These are phyloP conservation scores for Powellomyces hirtus DNA, from an alignment of 192 early-diverging fungal genomes.

Conservation along the genomic window DNA sequence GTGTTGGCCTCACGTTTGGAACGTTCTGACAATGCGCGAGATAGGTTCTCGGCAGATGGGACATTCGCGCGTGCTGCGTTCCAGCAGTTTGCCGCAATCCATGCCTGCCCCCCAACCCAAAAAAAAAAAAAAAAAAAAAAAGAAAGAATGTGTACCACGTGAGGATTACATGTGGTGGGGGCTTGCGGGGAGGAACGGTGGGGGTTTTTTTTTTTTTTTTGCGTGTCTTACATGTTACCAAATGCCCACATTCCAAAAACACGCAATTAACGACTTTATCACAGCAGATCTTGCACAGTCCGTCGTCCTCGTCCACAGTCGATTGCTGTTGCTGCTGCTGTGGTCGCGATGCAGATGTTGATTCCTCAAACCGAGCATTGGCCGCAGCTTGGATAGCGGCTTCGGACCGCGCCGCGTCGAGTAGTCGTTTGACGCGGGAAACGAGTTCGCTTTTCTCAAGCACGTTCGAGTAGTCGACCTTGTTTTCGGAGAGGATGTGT, in stretches of 20 bases:
- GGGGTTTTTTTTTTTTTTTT: too few species aligned
- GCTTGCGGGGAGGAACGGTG: background rate
- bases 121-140: background rate
- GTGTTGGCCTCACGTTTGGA: slow-evolving; percentile 24
- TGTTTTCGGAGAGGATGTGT: slow-evolving; percentile 57
- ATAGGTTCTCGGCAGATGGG: slow-evolving; percentile 66
- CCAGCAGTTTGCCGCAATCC: slow-evolving; percentile 64
- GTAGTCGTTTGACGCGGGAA: slow-evolving; percentile 57
- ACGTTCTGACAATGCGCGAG: slow-evolving; percentile 11
- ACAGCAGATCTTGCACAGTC: slow-evolving; percentile 69
- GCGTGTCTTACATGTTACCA: slow-evolving; percentile 62
- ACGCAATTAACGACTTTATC: slow-evolving; percentile 79
- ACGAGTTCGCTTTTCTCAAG: slow-evolving; percentile 78
- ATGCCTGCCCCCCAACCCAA: slow-evolving; percentile 37
- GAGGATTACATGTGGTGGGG: background rate
- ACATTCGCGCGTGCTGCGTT: slow-evolving; percentile 59
- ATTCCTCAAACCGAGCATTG: background rate
- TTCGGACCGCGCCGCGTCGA: slow-evolving; percentile 37
- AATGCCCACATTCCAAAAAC: slow-evolving; percentile 82
- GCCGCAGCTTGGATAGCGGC: background rate
- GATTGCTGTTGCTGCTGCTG: slow-evolving; percentile 53
- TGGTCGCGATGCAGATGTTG: slow-evolving; percentile 24
- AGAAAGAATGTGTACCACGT: background rate
- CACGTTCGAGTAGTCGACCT: slow-evolving; percentile 64
- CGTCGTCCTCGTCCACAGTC: slow-evolving; percentile 51